These are phyloP conservation scores for Fragilariopsis cylindrus DNA, from an alignment of 108 stramenopile genomes.

Conservation along the genomic window DNA sequence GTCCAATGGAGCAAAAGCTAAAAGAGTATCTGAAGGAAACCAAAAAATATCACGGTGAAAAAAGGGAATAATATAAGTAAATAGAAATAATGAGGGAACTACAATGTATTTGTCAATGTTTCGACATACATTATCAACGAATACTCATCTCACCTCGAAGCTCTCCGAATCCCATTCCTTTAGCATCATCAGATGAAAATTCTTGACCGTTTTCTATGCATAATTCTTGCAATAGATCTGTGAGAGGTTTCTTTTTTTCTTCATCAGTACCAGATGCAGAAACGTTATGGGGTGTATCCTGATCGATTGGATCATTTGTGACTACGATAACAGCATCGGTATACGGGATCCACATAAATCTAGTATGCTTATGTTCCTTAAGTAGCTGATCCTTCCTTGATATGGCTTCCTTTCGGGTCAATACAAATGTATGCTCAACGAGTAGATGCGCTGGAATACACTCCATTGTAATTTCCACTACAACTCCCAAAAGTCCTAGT, in stretches of 20 bases:
- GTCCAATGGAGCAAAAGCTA: conserved; percentile 85
- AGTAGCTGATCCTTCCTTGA: conserved; percentile 58
- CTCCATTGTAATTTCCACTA: conserved; percentile 89
- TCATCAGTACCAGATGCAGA: conserved; percentile 17
- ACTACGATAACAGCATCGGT: conserved; percentile 95
- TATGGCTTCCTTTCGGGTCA: conserved; percentile 79
- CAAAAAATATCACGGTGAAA: no score
- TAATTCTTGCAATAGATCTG: conserved; percentile 54
- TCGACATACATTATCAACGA: not conserved
- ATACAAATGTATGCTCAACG: conserved; percentile 87
- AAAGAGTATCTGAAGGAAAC: conserved; percentile 64
- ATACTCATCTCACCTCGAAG: conserved; percentile 50
- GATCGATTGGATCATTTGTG: conserved; percentile 76
- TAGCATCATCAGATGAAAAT: conserved; percentile 53
- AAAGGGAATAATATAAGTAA: not conserved
- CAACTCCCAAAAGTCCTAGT: conserved; percentile 94
- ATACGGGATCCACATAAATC: conserved; percentile 99
- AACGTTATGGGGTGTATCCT: conserved; percentile 24
- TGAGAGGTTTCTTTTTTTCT: conserved; percentile 64
- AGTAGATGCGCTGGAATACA: conserved; percentile 91
- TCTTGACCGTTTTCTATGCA: conserved; percentile 28
- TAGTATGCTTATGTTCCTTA: conserved; percentile 87
- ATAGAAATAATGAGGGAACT: not conserved
- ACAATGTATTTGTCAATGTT: not conserved
- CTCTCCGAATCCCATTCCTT: conserved; percentile 90